phyloP scores from a whole-genome alignment of 768 basidiomycete species.

The Hypholoma fasciculare region DNA sequence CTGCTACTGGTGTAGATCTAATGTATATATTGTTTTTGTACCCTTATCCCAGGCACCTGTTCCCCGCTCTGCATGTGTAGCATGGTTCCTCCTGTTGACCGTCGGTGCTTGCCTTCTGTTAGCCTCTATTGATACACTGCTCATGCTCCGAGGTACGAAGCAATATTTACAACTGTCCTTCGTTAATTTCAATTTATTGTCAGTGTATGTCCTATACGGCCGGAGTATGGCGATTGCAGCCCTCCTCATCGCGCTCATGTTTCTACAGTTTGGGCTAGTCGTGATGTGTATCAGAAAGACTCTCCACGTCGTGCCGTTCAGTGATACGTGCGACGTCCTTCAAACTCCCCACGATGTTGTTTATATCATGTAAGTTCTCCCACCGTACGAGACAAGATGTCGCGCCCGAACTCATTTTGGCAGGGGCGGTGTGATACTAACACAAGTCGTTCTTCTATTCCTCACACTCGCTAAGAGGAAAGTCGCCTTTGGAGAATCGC shows the following conservation, averaged over 20 bases:
- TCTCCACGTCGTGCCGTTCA: slow-evolving; percentile 13
- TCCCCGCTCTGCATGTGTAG: slow-evolving; percentile 7
- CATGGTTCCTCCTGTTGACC: slow-evolving; percentile 13
- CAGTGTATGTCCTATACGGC: slow-evolving; percentile 18
- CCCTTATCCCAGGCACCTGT: slow-evolving; percentile 10
- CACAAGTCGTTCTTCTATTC: slow-evolving; percentile 12
- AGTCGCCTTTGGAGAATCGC: slow-evolving; percentile 13
- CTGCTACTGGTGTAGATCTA: slow-evolving; percentile 3
- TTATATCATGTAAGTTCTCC: slow-evolving; percentile 13
- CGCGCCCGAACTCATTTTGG: neutral
- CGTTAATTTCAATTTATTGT: neutral
- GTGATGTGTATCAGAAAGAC: slow-evolving; percentile 8
- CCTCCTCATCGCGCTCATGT: slow-evolving; percentile 10
- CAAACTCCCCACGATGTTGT: slow-evolving; percentile 15
- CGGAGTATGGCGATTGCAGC: slow-evolving; percentile 10
- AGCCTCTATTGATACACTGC: slow-evolving; percentile 9
- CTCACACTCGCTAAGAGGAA: slow-evolving; percentile 18
- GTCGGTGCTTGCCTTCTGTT: slow-evolving; percentile 13
- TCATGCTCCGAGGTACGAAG: slow-evolving; percentile 17
- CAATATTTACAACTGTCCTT: neutral
- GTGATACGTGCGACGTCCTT: slow-evolving; percentile 13
- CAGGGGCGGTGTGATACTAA: slow-evolving; percentile 12
- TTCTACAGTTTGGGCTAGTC: slow-evolving; percentile 9
- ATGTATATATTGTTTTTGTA: slow-evolving; percentile 7
- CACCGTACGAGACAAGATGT: neutral